Evolutionary conservation across 1,139 yeast genomes (phyloP), one percentile per base, ranked within the genome.

Genomic region (Pichia sp.): DNA sequence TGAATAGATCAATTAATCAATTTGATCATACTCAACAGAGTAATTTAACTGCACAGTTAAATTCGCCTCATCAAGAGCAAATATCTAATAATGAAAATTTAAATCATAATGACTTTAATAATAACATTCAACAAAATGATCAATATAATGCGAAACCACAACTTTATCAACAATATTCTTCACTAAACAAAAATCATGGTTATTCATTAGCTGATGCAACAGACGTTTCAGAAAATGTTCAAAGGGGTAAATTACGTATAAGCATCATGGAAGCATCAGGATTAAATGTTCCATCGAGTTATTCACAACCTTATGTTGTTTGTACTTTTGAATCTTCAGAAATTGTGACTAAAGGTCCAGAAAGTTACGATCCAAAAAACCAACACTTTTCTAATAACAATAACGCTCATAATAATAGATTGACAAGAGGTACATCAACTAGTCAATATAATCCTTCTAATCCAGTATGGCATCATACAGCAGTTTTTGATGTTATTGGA

Each of bases 291-390:
- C 71, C 72, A 47, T 68, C 78, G 3, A 70, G 75, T 10, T 66
- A 66, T 55, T 75, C 88, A 7, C 83, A 80, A 58, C 96, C 96
- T 3, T 90, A 90, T 65, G 96, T 87, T 29, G 96, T 90, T 34
- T 87, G 96, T 66, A 86, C 96, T 2, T 90, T 86, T 69, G 96
- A 89, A 64, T 84, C 94, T 54, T 84, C 95, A 1, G 97, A 90
- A 68, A 86, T 83, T 57, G 89, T 90, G 53, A 82, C 95, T 31
- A 81, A 81, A 55, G 90, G 92, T 18, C 89, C 94, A 3, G 85
- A 80, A 54, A 76, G 83, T 33, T 74, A 74, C 56, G 81, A 50
- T 32, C 39, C 41, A 3, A 53, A 47, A 39, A 42, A 36, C 8
- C 40, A 41, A 10, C 34, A 35, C 28, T 42, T 48, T 25, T 6